Conservation (phyloP, 2,329 filamentous ascomycete genomes). For the Malbranchea zuffiana region DNA sequence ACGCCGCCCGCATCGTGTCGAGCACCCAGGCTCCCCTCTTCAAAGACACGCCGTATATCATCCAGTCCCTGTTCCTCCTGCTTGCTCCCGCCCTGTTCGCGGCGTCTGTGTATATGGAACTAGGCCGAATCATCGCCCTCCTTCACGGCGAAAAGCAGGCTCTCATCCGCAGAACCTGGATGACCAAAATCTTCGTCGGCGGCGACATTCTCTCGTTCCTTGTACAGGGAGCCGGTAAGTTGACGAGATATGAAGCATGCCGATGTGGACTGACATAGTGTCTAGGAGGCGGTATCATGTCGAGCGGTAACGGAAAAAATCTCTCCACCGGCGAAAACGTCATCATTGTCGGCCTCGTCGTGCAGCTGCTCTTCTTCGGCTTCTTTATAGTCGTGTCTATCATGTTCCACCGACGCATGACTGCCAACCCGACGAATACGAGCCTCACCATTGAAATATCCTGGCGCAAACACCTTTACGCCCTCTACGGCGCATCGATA, state of each 20-base stretch:
- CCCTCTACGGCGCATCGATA: slow-evolving; percentile 19
- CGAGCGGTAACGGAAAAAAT: slow-evolving; percentile 13
- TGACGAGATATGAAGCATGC: no score
- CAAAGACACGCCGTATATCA: slow-evolving; percentile 20
- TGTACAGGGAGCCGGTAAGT: slow-evolving; percentile 21
- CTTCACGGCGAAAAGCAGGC: slow-evolving; percentile 17
- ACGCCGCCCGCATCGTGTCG: slow-evolving; percentile 38
- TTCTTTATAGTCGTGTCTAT: slow-evolving; percentile 43
- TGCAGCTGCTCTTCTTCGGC: slow-evolving; percentile 49
- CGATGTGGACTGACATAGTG: background rate
- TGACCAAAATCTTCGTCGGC: slow-evolving; percentile 24
- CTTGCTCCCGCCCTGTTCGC: slow-evolving; percentile 24
- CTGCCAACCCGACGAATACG: slow-evolving; percentile 20
- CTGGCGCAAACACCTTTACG: slow-evolving; percentile 27
- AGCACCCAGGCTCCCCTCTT: slow-evolving; percentile 20
- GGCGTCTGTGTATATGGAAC: slow-evolving; percentile 24
- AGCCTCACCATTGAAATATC: slow-evolving; percentile 6
- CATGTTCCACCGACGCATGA: slow-evolving; percentile 42
- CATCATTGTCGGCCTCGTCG: slow-evolving; percentile 45
- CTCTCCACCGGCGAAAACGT: slow-evolving; percentile 25
- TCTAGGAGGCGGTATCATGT: slow-evolving; percentile 24
- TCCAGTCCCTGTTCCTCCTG: slow-evolving; percentile 24
- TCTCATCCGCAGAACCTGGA: slow-evolving; percentile 17
- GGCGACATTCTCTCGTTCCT: slow-evolving; percentile 24
- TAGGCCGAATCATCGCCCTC: slow-evolving; percentile 20